These are phyloP conservation scores for Phyllosticta citriasiana DNA, from an alignment of 2,329 filamentous ascomycete genomes.

Conservation along the genomic window DNA sequence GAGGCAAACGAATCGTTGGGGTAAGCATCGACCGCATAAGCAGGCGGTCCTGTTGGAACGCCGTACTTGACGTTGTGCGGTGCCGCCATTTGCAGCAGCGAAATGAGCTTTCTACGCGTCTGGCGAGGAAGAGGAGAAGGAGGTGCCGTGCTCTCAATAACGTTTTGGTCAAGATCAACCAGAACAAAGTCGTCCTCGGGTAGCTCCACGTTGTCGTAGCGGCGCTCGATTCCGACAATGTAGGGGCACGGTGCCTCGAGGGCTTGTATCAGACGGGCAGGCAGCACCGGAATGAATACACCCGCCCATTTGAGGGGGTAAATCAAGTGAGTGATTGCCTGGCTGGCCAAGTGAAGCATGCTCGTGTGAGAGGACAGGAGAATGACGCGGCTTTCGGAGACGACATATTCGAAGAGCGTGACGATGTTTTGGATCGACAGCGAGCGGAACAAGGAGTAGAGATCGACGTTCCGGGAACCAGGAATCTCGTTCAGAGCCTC, in stretches of 20 bases:
- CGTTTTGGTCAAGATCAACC: slow-evolving; percentile 85
- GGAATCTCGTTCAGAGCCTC: slow-evolving; percentile 90
- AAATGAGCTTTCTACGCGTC: slow-evolving; percentile 79
- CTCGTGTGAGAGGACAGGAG: slow-evolving; percentile 90
- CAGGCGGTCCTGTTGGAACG: slow-evolving; percentile 77
- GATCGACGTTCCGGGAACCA: slow-evolving; percentile 79
- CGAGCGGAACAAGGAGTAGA: slow-evolving; percentile 85
- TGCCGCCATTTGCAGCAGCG: slow-evolving; percentile 78
- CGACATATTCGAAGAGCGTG: slow-evolving; percentile 82
- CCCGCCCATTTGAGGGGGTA: slow-evolving; percentile 91
- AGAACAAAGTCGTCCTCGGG: slow-evolving; percentile 89
- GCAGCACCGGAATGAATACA: slow-evolving; percentile 86
- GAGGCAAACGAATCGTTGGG: slow-evolving; percentile 84
- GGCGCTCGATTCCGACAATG: slow-evolving; percentile 88
- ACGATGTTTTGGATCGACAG: slow-evolving; percentile 88
- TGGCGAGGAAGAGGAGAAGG: slow-evolving; percentile 77
- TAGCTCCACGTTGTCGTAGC: slow-evolving; percentile 76
- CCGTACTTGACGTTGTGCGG: slow-evolving; percentile 82
- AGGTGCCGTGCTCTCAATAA: slow-evolving; percentile 71
- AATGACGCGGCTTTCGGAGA: slow-evolving; percentile 91
- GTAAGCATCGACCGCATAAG: slow-evolving; percentile 87
- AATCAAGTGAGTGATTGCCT: slow-evolving; percentile 73
- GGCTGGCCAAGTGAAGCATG: slow-evolving; percentile 88
- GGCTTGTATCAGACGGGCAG: slow-evolving; percentile 76
- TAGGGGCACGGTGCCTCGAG: slow-evolving; percentile 94